Evolutionary conservation across 2,329 filamentous ascomycete genomes (phyloP).

Genomic region (Hypoxylon sp.): DNA sequence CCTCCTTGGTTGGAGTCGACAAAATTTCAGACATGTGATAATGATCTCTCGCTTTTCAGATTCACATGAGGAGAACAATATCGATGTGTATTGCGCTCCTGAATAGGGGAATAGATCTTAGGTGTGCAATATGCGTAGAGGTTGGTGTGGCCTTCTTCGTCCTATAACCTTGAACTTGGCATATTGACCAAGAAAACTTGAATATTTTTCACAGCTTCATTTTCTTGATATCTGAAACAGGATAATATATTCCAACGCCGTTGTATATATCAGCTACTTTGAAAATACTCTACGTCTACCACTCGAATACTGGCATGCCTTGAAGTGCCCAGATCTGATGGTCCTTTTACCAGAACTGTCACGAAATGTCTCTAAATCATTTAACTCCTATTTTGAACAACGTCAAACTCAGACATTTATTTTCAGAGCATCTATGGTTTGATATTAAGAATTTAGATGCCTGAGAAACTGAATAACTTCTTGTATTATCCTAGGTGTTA

Average conservation of each 20-base stretch:
- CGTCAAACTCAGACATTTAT: background rate
- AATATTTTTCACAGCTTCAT: background rate
- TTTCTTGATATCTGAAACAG: background rate
- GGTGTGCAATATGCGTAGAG: conserved; percentile 7
- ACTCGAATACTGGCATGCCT: conserved; percentile 2
- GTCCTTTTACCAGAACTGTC: background rate
- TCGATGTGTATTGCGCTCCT: conserved; percentile 7
- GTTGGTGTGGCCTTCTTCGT: background rate
- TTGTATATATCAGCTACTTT: background rate
- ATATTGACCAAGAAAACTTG: background rate
- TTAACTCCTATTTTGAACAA: background rate
- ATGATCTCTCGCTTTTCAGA: background rate
- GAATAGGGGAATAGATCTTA: conserved; percentile 8
- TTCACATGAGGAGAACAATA: conserved; percentile 3
- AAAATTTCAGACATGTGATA: conserved; percentile 21
- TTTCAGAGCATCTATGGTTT: background rate
- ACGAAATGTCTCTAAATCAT: background rate
- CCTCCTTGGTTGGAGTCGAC: conserved; percentile 1
- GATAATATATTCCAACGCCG: conserved; percentile 7
- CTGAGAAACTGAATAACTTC: background rate
- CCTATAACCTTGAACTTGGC: conserved; percentile 2
- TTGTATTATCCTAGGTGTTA: background rate
- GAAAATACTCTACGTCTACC: background rate
- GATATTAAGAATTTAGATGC: background rate
- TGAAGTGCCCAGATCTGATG: background rate